These are phyloP conservation scores for Blumeriella jaapii DNA, from an alignment of 2,329 filamentous ascomycete species.

Conservation along the genomic window DNA sequence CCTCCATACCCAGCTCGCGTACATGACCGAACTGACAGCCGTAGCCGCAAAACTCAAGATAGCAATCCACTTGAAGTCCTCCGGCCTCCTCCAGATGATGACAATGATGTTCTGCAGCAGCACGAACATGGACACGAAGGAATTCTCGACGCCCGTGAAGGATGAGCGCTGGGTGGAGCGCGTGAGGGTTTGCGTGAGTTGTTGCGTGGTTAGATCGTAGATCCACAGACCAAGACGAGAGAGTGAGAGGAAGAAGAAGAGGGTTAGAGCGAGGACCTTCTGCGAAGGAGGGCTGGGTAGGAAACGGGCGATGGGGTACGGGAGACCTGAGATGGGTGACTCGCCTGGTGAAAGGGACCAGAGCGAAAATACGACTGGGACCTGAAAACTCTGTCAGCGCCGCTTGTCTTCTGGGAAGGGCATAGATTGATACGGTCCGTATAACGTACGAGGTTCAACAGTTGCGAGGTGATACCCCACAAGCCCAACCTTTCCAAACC, in stretches of 20 bases:
- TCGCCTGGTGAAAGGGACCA: conserved; percentile 23
- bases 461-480: conserved; percentile 33
- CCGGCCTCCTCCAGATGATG: conserved; percentile 28
- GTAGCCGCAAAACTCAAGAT: conserved; percentile 28
- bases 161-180: conserved; percentile 27
- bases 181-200: conserved; percentile 33
- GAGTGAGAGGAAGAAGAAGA: conserved; percentile 32
- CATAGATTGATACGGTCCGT: neutral
- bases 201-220: conserved; percentile 34
- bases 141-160: conserved; percentile 33
- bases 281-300: conserved; percentile 12
- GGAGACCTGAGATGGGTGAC: conserved; percentile 9
- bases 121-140: conserved; percentile 31
- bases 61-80: conserved; percentile 32
- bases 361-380: conserved; percentile 29
- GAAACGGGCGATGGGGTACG: conserved; percentile 7
- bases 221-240: conserved; percentile 35
- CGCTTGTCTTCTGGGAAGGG: no score
- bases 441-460: conserved; percentile 31
- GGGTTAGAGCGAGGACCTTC: conserved; percentile 24
- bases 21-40: conserved; percentile 25
- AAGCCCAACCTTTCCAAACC: conserved; percentile 31
- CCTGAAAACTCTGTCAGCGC: conserved; percentile 12
- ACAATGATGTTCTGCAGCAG: conserved; percentile 29
- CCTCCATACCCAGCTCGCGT: conserved; percentile 30